Conservation (phyloP, 306 rosid genomes). For the Luffa aegyptiaca region DNA sequence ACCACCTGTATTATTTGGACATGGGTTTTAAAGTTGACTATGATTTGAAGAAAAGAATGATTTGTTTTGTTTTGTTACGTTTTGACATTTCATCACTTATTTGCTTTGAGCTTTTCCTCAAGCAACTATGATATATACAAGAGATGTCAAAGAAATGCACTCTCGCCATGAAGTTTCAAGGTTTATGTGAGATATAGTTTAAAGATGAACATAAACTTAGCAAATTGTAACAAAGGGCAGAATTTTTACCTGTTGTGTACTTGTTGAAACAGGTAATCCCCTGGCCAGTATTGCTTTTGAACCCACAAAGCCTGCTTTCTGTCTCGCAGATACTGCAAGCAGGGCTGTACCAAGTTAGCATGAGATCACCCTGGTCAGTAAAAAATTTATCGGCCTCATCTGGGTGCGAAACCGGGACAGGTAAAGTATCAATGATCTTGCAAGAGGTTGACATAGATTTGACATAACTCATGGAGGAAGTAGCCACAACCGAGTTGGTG, state of each 20-base stretch:
- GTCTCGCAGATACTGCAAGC: slow-evolving; percentile 45
- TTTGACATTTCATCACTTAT: neutral
- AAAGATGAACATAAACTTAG: neutral
- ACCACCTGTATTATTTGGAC: neutral
- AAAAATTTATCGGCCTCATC: slow-evolving; percentile 10
- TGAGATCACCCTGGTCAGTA: slow-evolving; percentile 31
- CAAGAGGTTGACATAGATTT: slow-evolving; percentile 30
- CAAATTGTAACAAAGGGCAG: neutral
- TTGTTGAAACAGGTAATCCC: slow-evolving; percentile 30
- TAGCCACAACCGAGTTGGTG: slow-evolving; percentile 42
- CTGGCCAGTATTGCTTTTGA: slow-evolving; percentile 24
- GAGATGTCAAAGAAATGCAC: neutral
- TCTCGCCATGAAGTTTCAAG: neutral
- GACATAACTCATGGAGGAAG: slow-evolving; percentile 30
- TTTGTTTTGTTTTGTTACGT: too few species aligned
- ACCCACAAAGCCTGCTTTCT: slow-evolving; percentile 35
- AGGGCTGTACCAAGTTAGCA: slow-evolving; percentile 42
- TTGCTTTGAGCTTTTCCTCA: neutral
- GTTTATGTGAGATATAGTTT: neutral
- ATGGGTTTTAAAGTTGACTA: neutral
- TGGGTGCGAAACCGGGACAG: slow-evolving; percentile 31
- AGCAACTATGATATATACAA: neutral
- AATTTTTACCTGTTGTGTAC: slow-evolving; percentile 29
- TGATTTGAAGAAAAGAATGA: neutral
- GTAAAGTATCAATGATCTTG: slow-evolving; percentile 17